Evolutionary conservation across 495 filamentous ascomycete species (phyloP).

Genomic region (Opeltia flavorubescens): DNA sequence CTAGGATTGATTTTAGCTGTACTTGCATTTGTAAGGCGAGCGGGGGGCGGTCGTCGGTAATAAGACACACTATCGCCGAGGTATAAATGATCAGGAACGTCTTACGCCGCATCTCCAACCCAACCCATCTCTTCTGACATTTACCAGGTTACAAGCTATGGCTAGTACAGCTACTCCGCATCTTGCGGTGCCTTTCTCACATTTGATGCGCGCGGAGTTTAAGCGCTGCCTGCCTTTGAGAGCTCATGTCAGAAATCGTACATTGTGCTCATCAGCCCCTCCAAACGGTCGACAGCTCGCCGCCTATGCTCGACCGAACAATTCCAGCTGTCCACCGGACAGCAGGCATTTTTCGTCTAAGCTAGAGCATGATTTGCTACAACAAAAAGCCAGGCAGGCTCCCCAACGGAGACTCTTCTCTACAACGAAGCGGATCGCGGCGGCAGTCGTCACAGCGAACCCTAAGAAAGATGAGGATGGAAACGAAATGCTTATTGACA

Average conservation of each 20-base stretch:
- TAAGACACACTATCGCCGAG: too few species aligned
- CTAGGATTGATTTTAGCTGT: too few species aligned
- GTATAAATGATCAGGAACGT: too few species aligned
- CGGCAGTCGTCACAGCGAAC: conserved; percentile 39
- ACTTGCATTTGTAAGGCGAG: too few species aligned
- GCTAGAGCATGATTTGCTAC: too few species aligned
- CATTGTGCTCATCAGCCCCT: neutral
- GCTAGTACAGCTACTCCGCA: neutral
- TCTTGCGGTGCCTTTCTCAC: neutral
- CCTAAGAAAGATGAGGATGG: conserved; percentile 62
- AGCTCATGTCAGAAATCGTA: neutral
- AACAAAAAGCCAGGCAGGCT: too few species aligned
- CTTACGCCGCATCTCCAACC: too few species aligned
- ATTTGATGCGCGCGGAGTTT: neutral
- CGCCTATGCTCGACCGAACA: neutral
- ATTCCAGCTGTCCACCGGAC: too few species aligned
- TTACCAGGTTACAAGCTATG: too few species aligned
- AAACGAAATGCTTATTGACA: conserved; percentile 64
- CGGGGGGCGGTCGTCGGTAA: too few species aligned
- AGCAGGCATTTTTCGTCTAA: too few species aligned
- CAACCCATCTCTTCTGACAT: too few species aligned
- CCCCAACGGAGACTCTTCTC: conserved; percentile 6
- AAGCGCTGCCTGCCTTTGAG: neutral
- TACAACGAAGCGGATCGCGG: conserved; percentile 2
- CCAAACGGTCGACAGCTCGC: neutral